Percentiles rank a stretch among this genome's conserved stretches.
These are phyloP conservation scores for Phytopythium delawarense DNA, from an alignment of 352 stramenopile species.

Conservation along the genomic window DNA sequence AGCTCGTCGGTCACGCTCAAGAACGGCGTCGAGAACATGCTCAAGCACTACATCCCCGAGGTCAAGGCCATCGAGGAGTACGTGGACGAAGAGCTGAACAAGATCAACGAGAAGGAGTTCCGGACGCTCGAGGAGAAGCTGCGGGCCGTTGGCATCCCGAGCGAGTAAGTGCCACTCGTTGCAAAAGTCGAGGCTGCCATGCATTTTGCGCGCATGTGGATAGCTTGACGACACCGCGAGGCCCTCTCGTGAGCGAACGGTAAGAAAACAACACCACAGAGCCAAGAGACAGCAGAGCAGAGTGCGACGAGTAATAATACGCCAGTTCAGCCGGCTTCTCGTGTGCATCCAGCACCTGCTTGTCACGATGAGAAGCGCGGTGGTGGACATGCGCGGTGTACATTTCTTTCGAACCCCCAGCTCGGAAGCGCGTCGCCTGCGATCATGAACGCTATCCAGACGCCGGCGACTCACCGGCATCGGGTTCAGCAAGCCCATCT, in stretches of 20 bases:
- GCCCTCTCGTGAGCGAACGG: not conserved
- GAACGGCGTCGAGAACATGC: constrained; percentile 99
- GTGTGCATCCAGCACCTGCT: not conserved
- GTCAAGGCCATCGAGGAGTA: constrained; percentile 87
- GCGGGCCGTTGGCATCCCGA: constrained; percentile 73
- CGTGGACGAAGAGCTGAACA: constrained; percentile 71
- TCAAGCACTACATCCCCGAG: constrained; percentile 99
- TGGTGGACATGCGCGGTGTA: not conserved
- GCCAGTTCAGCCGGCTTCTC: not conserved
- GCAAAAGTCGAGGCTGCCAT: not conserved
- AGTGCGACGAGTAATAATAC: not conserved
- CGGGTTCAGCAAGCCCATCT: no score
- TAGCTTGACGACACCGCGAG: not conserved
- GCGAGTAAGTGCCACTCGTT: constrained; percentile 34
- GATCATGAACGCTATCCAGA: not conserved
- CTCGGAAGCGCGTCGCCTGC: not conserved
- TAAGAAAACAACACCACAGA: not conserved
- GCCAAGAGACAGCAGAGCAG: not conserved
- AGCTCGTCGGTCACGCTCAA: constrained; percentile 98
- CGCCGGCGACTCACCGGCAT: no score
- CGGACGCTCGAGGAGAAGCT: constrained; percentile 78
- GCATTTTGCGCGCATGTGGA: not conserved
- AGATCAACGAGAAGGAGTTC: constrained; percentile 82
- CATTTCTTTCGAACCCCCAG: not conserved
- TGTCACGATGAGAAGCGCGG: not conserved